Evolutionary conservation across 768 basidiomycete species (phyloP).

Genomic region (Mycena capillaripes): DNA sequence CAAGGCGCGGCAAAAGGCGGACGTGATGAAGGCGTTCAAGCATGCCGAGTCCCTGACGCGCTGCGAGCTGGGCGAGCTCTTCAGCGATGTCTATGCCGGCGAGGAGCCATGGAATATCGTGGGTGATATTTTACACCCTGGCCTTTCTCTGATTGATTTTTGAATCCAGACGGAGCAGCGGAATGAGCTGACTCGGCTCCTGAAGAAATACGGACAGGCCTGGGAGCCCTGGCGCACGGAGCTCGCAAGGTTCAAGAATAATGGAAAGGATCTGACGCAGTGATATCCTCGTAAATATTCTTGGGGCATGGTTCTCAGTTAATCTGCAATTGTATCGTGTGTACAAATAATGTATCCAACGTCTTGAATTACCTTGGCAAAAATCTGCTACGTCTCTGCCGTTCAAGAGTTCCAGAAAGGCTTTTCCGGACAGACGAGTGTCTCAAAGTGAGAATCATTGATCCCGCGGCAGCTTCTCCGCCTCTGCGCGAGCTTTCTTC

Average conservation of each 20-base stretch:
- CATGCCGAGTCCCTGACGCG: conserved; percentile 80
- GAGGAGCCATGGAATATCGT: conserved; percentile 70
- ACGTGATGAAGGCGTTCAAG: conserved; percentile 85
- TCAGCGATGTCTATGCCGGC: conserved; percentile 28
- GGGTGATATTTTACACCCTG: conserved; percentile 47
- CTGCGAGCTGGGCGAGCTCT: conserved; percentile 72
- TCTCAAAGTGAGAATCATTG: no score
- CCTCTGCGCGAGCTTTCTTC: conserved; percentile 76
- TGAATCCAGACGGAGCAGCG: conserved; percentile 81
- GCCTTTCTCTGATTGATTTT: neutral
- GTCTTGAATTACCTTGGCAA: no score
- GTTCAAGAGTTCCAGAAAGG: no score
- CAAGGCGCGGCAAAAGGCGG: conserved; percentile 75
- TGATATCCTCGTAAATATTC: no score
- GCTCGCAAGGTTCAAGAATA: conserved; percentile 80
- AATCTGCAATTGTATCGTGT: no score
- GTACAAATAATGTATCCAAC: no score
- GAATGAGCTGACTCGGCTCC: conserved; percentile 77
- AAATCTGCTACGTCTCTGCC: no score
- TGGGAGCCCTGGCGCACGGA: conserved; percentile 93
- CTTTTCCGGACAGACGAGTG: no score
- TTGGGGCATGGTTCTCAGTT: no score
- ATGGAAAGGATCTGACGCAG: conserved; percentile 69
- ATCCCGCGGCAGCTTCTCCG: conserved; percentile 67
- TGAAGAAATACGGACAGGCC: conserved; percentile 88